Base-by-base conservation (phyloP, 331 rosid genomes). In the Telfairia occidentalis region DNA sequence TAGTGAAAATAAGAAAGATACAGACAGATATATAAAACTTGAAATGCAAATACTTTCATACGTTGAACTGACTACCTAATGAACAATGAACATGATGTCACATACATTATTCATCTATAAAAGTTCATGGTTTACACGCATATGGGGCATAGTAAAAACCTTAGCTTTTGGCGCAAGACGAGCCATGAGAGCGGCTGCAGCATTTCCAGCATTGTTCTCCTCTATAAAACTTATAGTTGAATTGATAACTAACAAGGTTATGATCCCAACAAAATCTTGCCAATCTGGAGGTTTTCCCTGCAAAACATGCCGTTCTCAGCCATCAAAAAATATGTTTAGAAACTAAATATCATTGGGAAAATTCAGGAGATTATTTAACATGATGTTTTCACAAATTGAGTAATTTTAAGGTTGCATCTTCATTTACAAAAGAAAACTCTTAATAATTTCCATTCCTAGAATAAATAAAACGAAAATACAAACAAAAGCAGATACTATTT, bases 191-290 rank as follows among this genome's bases (percentile, higher is more conserved):
- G 97, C 88, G 1, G 93, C 97, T 0, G 97, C 97, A 32, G 97
- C 96, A 61, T 89, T 92, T 29, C 96, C 97, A n/a, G 97, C 97
- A 81, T 89, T 92, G 90, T 89, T 92, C 87, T 92, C 97, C 86
- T 92, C 96, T 42, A 89, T 88, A 76, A 88, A 92, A 80, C 97
- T 92, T 75, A 92, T 92, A 19, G 96, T 92, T 34, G 97, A 92
- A 72, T 92, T 92, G 81, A 92, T 89, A n/a, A 92, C 0, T 4
- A 92, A 89, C 75, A 92, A 87, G 32, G 89, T 74, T 45, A 83
- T 86, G 77, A 92, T 89, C 49, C 97, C 97, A 66, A 88, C 87
- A 77, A 89, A 92, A 77, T 92, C 96, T 86, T 92, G 96, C 97
- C 97, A 92, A 71, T 92, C 96, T 18, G 96, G 97, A 42, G 90